These are phyloP conservation scores for Pyrus communis DNA, from an alignment of 306 rosid genomes.

Conservation along the genomic window DNA sequence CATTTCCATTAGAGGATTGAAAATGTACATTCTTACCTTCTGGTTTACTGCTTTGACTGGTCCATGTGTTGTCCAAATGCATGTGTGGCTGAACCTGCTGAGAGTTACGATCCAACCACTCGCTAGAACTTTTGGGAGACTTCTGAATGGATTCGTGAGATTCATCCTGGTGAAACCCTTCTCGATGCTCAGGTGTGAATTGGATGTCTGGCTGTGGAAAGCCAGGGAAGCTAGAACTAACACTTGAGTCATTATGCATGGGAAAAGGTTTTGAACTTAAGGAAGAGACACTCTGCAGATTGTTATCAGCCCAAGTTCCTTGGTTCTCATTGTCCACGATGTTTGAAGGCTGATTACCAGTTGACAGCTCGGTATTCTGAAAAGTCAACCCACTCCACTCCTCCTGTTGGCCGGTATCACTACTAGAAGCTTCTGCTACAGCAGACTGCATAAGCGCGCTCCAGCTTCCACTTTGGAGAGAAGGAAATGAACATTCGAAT, in stretches of 20 bases:
- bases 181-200: slow-evolving; percentile 30
- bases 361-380: slow-evolving; percentile 46
- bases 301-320: slow-evolving; percentile 40
- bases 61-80: slow-evolving; percentile 24
- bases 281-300: slow-evolving; percentile 38
- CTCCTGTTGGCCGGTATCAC: slow-evolving; percentile 50
- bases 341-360: slow-evolving; percentile 45
- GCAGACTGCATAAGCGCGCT: slow-evolving; percentile 66
- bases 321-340: slow-evolving; percentile 42
- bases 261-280: slow-evolving; percentile 32
- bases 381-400: slow-evolving; percentile 66
- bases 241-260: slow-evolving; percentile 34
- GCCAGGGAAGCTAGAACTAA: slow-evolving; percentile 41
- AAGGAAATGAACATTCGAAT: slow-evolving; percentile 24
- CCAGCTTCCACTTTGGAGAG: slow-evolving; percentile 53
- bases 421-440: slow-evolving; percentile 62
- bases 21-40: slow-evolving; percentile 29
- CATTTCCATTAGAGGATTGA: not conserved
- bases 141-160: slow-evolving; percentile 34
- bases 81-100: slow-evolving; percentile 21
- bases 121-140: slow-evolving; percentile 18
- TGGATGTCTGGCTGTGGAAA: slow-evolving; percentile 35
- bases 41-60: slow-evolving; percentile 25
- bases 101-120: slow-evolving; percentile 32
- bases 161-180: slow-evolving; percentile 25